Evolutionary conservation across 345 rosid species (phyloP).

Genomic region (Euphorbia pulcherrima): DNA sequence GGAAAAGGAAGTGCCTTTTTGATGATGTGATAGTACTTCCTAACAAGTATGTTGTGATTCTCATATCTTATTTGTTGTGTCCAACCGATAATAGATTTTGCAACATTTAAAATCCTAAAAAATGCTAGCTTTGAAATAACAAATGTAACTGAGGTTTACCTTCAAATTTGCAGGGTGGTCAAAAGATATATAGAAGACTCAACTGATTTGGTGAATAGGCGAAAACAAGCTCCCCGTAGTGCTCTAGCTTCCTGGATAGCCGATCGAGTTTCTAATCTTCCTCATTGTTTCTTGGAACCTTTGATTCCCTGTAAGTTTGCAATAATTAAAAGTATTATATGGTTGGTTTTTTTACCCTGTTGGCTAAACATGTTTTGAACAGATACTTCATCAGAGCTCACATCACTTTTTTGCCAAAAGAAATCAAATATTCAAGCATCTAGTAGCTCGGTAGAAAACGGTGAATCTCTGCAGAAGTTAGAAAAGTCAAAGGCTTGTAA

Average conservation of each 20-base stretch:
- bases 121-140: not conserved
- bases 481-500: not conserved
- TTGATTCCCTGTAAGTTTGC: constrained; percentile 56
- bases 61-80: not conserved
- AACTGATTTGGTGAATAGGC: constrained; percentile 54
- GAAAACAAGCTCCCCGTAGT: constrained; percentile 39
- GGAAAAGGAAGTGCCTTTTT: constrained; percentile 55
- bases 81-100: not conserved
- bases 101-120: not conserved
- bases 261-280: constrained; percentile 31
- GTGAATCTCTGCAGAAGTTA: constrained; percentile 1
- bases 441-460: constrained; percentile 3
- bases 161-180: constrained; percentile 45
- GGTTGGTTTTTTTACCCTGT: not conserved
- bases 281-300: constrained; percentile 42
- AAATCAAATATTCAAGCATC: constrained; percentile 17
- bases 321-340: not conserved
- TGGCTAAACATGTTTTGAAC: constrained; percentile 30
- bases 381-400: constrained; percentile 54
- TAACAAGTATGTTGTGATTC: constrained; percentile 48
- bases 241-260: constrained; percentile 44
- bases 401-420: constrained; percentile 34
- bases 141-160: not conserved
- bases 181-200: constrained; percentile 50
- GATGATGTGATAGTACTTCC: constrained; percentile 60